These are phyloP conservation scores for Abrus pulchellus DNA, from an alignment of 306 rosid species.

Conservation along the genomic window DNA sequence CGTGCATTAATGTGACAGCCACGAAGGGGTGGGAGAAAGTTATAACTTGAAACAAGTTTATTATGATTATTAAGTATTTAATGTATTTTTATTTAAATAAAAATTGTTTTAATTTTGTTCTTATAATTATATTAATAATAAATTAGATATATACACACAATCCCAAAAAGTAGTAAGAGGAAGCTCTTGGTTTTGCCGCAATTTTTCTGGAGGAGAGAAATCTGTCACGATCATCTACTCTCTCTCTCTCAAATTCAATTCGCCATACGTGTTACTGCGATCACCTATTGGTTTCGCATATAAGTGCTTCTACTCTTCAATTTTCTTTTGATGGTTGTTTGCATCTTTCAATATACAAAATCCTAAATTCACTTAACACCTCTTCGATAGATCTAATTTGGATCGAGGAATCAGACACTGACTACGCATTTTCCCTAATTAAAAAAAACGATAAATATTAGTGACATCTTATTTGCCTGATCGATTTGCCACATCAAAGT, in stretches of 20 bases:
- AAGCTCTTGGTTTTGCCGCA: neutral
- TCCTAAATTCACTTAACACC: neutral
- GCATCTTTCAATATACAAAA: neutral
- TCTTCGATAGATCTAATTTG: neutral
- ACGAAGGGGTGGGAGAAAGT: too few relatives aligned
- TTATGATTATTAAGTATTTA: too few relatives aligned
- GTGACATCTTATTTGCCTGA: neutral
- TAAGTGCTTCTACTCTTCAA: neutral
- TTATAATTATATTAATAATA: too few relatives aligned
- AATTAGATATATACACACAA: too few relatives aligned
- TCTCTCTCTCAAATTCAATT: neutral
- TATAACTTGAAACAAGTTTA: too few relatives aligned
- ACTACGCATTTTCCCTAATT: conserved; percentile 1
- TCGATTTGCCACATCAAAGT: conserved; percentile 9
- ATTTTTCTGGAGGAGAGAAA: neutral
- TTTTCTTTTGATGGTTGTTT: neutral
- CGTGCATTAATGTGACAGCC: too few relatives aligned
- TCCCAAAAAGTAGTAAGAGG: neutral
- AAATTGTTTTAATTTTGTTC: too few relatives aligned
- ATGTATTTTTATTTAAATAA: too few relatives aligned
- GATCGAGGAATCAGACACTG: neutral
- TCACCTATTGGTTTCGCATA: neutral
- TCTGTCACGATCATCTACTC: conserved; percentile 20
- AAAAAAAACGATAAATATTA: neutral
- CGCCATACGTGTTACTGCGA: neutral